These are phyloP conservation scores for Teunomyces gatunensis DNA, from an alignment of 805 yeast genomes.

Conservation along the genomic window DNA sequence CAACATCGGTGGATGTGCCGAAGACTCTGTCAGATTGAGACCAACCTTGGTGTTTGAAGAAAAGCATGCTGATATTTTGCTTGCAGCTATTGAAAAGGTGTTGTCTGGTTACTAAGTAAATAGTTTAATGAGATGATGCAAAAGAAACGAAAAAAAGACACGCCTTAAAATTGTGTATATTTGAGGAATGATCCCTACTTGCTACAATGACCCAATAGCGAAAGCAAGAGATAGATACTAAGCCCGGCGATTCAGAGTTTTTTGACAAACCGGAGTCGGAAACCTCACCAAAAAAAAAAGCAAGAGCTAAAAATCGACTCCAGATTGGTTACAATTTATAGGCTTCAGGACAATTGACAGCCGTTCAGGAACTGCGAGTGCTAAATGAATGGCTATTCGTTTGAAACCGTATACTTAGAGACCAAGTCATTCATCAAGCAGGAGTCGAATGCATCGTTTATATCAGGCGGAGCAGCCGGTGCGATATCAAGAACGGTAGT, in stretches of 20 bases:
- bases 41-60: slow-evolving; percentile 77
- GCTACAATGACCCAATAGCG: too few species aligned
- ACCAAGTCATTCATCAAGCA: slow-evolving; percentile 30
- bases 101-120: slow-evolving; percentile 26
- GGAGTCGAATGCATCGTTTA: slow-evolving; percentile 59
- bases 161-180: too few species aligned
- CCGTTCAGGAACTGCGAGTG: not conserved
- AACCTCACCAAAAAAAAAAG: not conserved
- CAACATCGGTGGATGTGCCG: slow-evolving; percentile 86
- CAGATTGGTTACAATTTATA: too few species aligned
- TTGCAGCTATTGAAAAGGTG: slow-evolving; percentile 41
- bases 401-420: not conserved
- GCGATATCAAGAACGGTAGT: slow-evolving; percentile 86
- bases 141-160: not conserved
- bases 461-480: slow-evolving; percentile 77
- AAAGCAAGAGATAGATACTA: too few species aligned
- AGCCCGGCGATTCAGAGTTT: not conserved
- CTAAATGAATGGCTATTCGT: not conserved
- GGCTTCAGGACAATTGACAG: not conserved
- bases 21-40: slow-evolving; percentile 72
- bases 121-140: slow-evolving; percentile 7
- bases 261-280: slow-evolving; percentile 1
- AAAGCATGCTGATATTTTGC: slow-evolving; percentile 71
- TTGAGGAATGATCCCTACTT: too few species aligned
- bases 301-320: not conserved